A percentile compares a stretch with the other conserved stretches of the same genome.
These are phyloP conservation scores for Excoecaria cochinchinensis DNA, from an alignment of 345 rosid species.

Conservation along the genomic window DNA sequence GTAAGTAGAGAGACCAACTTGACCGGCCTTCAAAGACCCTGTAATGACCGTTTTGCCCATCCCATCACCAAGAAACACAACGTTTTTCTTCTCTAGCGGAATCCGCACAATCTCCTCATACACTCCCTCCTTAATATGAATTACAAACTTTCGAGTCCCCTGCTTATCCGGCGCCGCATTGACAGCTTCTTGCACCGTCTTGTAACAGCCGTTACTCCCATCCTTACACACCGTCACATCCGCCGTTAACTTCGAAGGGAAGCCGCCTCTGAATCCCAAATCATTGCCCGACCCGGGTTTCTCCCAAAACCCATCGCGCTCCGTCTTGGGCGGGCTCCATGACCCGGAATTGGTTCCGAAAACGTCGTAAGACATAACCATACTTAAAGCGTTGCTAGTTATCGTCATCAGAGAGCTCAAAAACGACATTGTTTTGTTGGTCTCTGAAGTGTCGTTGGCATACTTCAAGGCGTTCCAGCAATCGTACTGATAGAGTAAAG, in stretches of 20 bases:
- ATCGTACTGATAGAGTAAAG: slow-evolving; percentile 67
- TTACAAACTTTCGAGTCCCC: slow-evolving; percentile 43
- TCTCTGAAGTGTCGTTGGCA: slow-evolving; percentile 58
- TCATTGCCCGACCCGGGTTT: slow-evolving; percentile 8
- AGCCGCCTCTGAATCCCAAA: slow-evolving; percentile 25
- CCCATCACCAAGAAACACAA: slow-evolving; percentile 81
- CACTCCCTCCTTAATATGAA: slow-evolving; percentile 56
- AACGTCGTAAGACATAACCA: slow-evolving; percentile 61
- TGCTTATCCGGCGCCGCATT: slow-evolving; percentile 65
- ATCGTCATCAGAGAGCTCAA: slow-evolving; percentile 39
- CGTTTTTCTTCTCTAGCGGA: slow-evolving; percentile 73
- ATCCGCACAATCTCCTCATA: slow-evolving; percentile 75
- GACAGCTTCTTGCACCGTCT: slow-evolving; percentile 79
- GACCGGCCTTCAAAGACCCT: slow-evolving; percentile 52
- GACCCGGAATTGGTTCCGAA: slow-evolving; percentile 42
- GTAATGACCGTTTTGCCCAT: slow-evolving; percentile 87
- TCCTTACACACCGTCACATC: slow-evolving; percentile 71
- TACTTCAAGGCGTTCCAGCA: slow-evolving; percentile 71
- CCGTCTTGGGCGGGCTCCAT: slow-evolving; percentile 73
- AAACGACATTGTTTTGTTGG: slow-evolving; percentile 59
- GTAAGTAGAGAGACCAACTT: slow-evolving; percentile 65
- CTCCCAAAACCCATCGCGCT: slow-evolving; percentile 59
- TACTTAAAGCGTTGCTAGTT: slow-evolving; percentile 73
- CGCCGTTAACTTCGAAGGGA: slow-evolving; percentile 46
- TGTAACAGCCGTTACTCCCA: slow-evolving; percentile 38